Evolutionary conservation across 1,284 basidiomycete species (phyloP).

Genomic region (Anthracocystis walkeri): DNA sequence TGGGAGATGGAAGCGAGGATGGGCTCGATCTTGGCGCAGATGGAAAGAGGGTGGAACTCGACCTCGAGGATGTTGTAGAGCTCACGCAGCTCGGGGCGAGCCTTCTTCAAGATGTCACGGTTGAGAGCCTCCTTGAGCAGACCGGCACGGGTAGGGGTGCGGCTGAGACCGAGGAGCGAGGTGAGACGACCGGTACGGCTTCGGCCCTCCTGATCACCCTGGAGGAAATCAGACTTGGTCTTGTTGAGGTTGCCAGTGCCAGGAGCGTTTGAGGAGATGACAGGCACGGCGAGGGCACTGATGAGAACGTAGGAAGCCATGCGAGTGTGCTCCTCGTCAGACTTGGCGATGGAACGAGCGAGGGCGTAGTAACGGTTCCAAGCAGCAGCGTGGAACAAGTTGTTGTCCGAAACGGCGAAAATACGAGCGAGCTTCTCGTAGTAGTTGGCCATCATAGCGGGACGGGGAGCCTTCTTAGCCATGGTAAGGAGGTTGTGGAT

Average conservation of each 20-base stretch:
- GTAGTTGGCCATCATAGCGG: conserved; percentile 98
- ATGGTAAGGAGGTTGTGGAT: conserved; percentile 94
- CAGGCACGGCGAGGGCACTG: conserved; percentile 91
- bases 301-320: conserved; percentile 93
- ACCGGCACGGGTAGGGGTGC: conserved; percentile 86
- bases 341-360: conserved; percentile 62
- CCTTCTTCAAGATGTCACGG: conserved; percentile 85
- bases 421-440: conserved; percentile 98
- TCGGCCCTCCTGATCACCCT: conserved; percentile 72
- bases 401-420: conserved; percentile 85
- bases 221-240: conserved; percentile 73
- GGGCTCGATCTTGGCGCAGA: conserved; percentile 85
- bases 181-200: conserved; percentile 82
- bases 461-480: conserved; percentile 87
- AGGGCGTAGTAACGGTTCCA: conserved; percentile 82
- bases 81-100: conserved; percentile 82
- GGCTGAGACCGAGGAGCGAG: conserved; percentile 84
- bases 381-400: conserved; percentile 95
- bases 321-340: conserved; percentile 81
- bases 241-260: conserved; percentile 74
- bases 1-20: conserved; percentile 74
- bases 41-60: conserved; percentile 92
- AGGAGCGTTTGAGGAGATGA: conserved; percentile 75
- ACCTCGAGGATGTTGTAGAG: conserved; percentile 93
- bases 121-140: conserved; percentile 74